Base-by-base conservation (phyloP, 2,329 filamentous ascomycete genomes). In the Fusarium sp. region DNA sequence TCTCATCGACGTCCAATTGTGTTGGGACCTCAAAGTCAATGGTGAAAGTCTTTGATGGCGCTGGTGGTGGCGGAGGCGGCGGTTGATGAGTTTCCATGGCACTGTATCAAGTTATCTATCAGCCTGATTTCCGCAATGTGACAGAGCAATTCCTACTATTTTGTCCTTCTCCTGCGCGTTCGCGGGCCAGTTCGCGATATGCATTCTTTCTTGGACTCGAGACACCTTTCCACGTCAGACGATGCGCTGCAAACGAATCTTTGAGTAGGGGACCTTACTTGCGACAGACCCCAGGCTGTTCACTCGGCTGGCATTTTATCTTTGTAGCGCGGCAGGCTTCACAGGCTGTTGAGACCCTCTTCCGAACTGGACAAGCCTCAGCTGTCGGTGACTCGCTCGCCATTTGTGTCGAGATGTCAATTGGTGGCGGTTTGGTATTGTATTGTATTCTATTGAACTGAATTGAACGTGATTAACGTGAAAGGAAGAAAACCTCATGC, bases 301-400 rank as follows among this genome's bases (percentile, higher is more conserved):
- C 81, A 65, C 85, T 85, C 9, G 85, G 79, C 68, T 85, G 84
- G 71, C 88, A 90, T 63, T 85, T 87, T 28, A 88, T 82, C 80
- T 89, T 90, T 63, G 86, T 85, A 16, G 80, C 82, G 60, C 88
- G 81, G 70, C 88, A 89, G 6, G 86, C 85, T 77, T 89, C 87
- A 62, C 87, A 89, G 26, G 87, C 82, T 80, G 89, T 82, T 24
- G 75, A 75, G 22, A 78, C 54, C 44, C 79, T 76, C 68, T 81
- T 79, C 31, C 76, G 76, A 20, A 38, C 61, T 4, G 64, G 45
- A 45, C 54, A 68, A 45, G 65, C 33, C 24, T 72, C 61, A n/a
- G 30, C 51, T 41, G 58, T n/a, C 7, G 73, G 61, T 16, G 70
- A 70, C 14, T 65, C 65, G 38, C 64, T 47, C 35, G 65, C 65